Evolutionary conservation across 495 filamentous ascomycete genomes (phyloP).

Genomic region (Glarea lozoyensis): DNA sequence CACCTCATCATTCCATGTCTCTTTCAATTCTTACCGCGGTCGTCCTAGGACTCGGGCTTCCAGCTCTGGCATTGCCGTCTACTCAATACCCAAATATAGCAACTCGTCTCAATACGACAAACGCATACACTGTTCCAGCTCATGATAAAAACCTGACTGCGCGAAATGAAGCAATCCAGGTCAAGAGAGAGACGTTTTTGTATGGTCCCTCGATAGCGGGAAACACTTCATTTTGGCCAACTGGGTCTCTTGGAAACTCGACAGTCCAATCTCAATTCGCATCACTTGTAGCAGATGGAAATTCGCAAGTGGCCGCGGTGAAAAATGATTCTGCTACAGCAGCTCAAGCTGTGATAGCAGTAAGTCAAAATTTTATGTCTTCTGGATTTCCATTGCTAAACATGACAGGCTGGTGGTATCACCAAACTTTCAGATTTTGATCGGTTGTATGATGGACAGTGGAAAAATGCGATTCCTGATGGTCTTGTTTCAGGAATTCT

Average conservation of each 20-base stretch:
- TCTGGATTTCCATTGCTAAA: too few species aligned
- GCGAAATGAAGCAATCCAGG: neutral
- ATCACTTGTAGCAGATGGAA: neutral
- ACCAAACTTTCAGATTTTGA: conserved; percentile 23
- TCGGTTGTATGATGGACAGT: conserved; percentile 27
- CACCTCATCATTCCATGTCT: too few species aligned
- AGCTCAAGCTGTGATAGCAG: neutral
- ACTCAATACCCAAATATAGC: neutral
- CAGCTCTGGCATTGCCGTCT: neutral
- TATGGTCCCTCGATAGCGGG: neutral
- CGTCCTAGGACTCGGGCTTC: too few species aligned
- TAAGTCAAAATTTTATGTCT: neutral
- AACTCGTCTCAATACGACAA: neutral
- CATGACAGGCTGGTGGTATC: conserved; percentile 18
- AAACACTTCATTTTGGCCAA: neutral
- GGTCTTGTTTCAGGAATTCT: conserved; percentile 22
- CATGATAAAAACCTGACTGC: neutral
- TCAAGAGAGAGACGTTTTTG: neutral
- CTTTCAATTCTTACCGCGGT: too few species aligned
- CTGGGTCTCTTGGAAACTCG: neutral
- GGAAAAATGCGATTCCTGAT: conserved; percentile 20
- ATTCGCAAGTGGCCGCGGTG: neutral
- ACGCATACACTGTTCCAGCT: neutral
- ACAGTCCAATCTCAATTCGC: neutral
- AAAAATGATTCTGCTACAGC: neutral